phyloP scores from a whole-genome alignment of 2,329 filamentous ascomycete genomes.

The Aspergillus jensenii region DNA sequence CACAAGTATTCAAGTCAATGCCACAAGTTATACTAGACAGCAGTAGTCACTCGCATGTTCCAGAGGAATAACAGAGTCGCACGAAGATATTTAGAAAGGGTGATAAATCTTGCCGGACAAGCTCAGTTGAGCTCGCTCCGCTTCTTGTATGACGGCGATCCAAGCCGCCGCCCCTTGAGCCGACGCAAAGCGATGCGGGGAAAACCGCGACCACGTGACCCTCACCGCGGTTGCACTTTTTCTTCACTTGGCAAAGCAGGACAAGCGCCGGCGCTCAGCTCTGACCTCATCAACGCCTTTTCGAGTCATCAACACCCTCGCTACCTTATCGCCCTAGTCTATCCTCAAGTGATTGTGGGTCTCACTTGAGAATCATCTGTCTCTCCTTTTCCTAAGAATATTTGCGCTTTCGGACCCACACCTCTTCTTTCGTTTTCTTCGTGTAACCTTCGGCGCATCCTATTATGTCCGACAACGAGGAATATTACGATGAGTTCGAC shows the following conservation, averaged over 20 bases:
- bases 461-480: slow-evolving; percentile 41
- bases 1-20: slow-evolving; percentile 8
- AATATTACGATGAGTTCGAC: slow-evolving; percentile 37
- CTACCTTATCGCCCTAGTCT: neutral
- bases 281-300: slow-evolving; percentile 9
- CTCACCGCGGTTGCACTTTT: slow-evolving; percentile 1
- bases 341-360: slow-evolving; percentile 1
- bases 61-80: neutral
- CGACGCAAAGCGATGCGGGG: slow-evolving; percentile 42
- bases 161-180: slow-evolving; percentile 20
- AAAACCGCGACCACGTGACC: slow-evolving; percentile 26
- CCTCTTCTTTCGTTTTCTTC: neutral
- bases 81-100: neutral
- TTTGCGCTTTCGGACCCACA: neutral
- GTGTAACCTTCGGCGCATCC: neutral
- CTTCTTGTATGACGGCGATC: slow-evolving; percentile 12
- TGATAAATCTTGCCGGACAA: neutral
- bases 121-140: neutral
- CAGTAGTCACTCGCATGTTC: slow-evolving; percentile 13
- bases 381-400: neutral
- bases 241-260: slow-evolving; percentile 6
- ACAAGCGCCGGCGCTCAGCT: slow-evolving; percentile 1
- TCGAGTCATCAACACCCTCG: neutral
- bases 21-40: slow-evolving; percentile 1
- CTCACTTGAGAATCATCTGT: neutral